These are phyloP conservation scores for Theobroma grandiflorum DNA, from an alignment of 441 rosid genomes.

Conservation along the genomic window DNA sequence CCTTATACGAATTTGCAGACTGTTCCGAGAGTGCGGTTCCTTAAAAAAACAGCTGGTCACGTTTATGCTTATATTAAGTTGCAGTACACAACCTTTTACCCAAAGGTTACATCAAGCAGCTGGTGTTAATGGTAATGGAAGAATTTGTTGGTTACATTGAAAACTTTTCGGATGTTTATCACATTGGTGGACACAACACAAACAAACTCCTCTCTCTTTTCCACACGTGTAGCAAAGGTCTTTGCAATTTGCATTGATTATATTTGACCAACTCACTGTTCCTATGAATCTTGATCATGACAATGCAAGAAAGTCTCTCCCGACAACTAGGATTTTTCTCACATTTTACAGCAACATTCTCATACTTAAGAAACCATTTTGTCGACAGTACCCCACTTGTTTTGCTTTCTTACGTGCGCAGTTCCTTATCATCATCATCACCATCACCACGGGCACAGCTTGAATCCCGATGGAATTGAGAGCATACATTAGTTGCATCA, in stretches of 20 bases:
- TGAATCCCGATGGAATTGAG: neutral
- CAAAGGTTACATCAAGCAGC: neutral
- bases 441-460: neutral
- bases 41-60: no score
- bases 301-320: slow-evolving; percentile 16
- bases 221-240: neutral
- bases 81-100: no score
- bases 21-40: neutral
- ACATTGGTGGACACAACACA: neutral
- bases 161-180: neutral
- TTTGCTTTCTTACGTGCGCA: slow-evolving; percentile 24
- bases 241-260: neutral
- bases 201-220: neutral
- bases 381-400: neutral
- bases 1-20: neutral
- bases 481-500: neutral
- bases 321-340: slow-evolving; percentile 40
- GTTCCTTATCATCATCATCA: slow-evolving; percentile 8
- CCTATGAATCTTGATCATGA: slow-evolving; percentile 5
- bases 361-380: slow-evolving; percentile 6
- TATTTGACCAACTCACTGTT: neutral
- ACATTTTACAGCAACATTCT: slow-evolving; percentile 5
- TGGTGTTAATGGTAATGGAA: no score
- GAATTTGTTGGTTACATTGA: neutral
- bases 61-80: no score